Evolutionary conservation across 805 yeast species (phyloP).

Genomic region (Wickerhamiella nectarea): DNA sequence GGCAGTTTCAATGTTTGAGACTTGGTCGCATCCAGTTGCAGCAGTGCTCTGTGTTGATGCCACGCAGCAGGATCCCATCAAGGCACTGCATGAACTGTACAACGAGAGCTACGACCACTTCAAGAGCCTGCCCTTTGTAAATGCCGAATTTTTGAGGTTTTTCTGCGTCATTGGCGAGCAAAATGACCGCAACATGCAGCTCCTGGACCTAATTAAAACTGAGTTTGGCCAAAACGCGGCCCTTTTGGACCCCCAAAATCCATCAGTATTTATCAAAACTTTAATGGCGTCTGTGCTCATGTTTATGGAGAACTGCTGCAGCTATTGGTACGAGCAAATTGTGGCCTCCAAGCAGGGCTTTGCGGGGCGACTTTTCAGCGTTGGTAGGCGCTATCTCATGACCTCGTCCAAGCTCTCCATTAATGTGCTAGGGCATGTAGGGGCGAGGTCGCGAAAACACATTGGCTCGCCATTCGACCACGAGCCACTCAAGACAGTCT

Average conservation of each 20-base stretch:
- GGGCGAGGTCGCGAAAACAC: neutral
- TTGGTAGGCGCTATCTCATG: constrained; percentile 43
- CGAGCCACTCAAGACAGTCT: neutral
- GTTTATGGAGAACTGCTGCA: constrained; percentile 71
- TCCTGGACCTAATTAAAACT: constrained; percentile 31
- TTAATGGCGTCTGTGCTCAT: constrained; percentile 47
- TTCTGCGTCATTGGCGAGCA: constrained; percentile 36
- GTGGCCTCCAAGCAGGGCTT: constrained; percentile 64
- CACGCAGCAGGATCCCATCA: constrained; percentile 45
- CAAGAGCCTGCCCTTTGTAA: constrained; percentile 47
- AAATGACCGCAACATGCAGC: constrained; percentile 30
- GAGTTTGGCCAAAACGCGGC: constrained; percentile 25
- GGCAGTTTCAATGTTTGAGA: constrained; percentile 32
- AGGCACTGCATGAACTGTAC: constrained; percentile 38
- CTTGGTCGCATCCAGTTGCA: constrained; percentile 74
- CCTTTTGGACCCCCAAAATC: constrained; percentile 29
- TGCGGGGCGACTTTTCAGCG: constrained; percentile 59
- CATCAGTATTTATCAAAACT: constrained; percentile 34
- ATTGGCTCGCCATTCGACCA: neutral
- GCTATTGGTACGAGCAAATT: constrained; percentile 73
- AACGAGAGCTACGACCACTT: constrained; percentile 30
- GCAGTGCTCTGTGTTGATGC: constrained; percentile 56
- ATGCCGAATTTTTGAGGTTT: constrained; percentile 45
- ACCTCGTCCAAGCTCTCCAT: constrained; percentile 6
- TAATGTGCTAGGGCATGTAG: constrained; percentile 9